A percentile compares a stretch with the other conserved stretches of the same genome.
Conservation (phyloP, 2,329 filamentous ascomycete genomes). For the Aspergillus uvarum region DNA sequence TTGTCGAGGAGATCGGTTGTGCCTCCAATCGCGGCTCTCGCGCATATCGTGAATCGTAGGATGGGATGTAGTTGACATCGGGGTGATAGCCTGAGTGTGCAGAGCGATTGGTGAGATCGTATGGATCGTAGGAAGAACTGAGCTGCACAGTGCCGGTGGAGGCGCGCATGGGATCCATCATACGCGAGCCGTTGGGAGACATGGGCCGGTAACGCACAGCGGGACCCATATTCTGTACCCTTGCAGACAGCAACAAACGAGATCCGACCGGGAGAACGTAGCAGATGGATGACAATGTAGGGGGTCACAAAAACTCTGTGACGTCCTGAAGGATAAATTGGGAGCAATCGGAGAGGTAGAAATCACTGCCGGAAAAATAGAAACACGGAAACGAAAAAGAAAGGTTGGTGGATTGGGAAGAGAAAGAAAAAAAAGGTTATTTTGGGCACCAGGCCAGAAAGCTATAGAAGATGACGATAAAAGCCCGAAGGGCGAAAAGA, state of each 20-base stretch:
- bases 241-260: constrained; percentile 8
- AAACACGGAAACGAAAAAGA: not conserved
- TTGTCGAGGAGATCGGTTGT: constrained; percentile 34
- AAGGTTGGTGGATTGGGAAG: constrained; percentile 1
- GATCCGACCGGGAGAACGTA: constrained; percentile 5
- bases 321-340: not conserved
- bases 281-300: not conserved
- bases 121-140: constrained; percentile 35
- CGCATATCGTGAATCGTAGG: constrained; percentile 28
- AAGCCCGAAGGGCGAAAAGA: constrained; percentile 8
- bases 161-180: constrained; percentile 40
- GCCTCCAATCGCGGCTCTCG: constrained; percentile 33
- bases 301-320: not conserved
- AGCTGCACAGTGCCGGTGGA: constrained; percentile 43
- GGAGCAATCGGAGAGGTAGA: not conserved
- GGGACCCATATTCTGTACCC: constrained; percentile 28
- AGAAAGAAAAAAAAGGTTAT: constrained; percentile 4
- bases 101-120: constrained; percentile 30
- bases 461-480: constrained; percentile 8
- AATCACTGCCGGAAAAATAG: not conserved
- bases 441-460: constrained; percentile 18
- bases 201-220: constrained; percentile 34
- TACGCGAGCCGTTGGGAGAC: constrained; percentile 35
- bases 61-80: constrained; percentile 29
- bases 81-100: constrained; percentile 35